These are phyloP conservation scores for Blastocladiella britannica DNA, from an alignment of 192 early-diverging fungal genomes.

Conservation along the genomic window DNA sequence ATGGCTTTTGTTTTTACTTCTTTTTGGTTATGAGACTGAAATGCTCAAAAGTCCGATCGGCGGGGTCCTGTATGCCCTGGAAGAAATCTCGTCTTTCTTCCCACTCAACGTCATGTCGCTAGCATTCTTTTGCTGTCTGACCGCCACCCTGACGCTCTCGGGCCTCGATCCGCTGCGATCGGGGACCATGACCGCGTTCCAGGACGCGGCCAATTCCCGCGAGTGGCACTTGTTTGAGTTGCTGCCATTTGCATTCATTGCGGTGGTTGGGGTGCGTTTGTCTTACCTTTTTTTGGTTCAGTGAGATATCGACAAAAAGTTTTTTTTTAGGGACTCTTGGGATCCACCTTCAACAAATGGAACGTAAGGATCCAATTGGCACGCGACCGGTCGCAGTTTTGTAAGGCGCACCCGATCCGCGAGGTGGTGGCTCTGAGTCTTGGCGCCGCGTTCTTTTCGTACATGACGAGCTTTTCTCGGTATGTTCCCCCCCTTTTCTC, in stretches of 20 bases:
- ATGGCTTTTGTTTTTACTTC: constrained; percentile 18
- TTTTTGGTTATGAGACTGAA: constrained; percentile 1
- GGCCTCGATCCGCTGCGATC: constrained; percentile 87
- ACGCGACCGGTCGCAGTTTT: neutral
- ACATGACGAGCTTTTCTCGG: constrained; percentile 34
- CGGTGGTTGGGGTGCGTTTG: constrained; percentile 51
- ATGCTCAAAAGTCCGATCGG: constrained; percentile 20
- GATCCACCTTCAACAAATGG: neutral
- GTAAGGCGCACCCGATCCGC: neutral
- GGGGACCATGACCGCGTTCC: constrained; percentile 91
- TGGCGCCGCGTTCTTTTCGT: constrained; percentile 41
- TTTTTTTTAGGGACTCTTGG: neutral
- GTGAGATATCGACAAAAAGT: constrained; percentile 1
- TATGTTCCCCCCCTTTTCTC: too few species aligned
- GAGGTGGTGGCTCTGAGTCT: constrained; percentile 44
- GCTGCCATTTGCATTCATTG: constrained; percentile 53
- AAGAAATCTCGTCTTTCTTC: constrained; percentile 91
- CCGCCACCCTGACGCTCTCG: constrained; percentile 76
- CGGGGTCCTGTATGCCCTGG: constrained; percentile 51
- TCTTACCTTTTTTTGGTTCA: neutral
- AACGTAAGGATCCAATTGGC: neutral
- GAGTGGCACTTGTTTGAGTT: constrained; percentile 93
- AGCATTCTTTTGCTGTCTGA: constrained; percentile 90
- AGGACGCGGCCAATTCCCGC: constrained; percentile 72
- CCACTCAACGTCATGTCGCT: constrained; percentile 90